Percentiles rank a stretch among this genome's conserved stretches.
Evolutionary conservation across 177 flowering plant species (phyloP).

Genomic region (Viscum album): DNA sequence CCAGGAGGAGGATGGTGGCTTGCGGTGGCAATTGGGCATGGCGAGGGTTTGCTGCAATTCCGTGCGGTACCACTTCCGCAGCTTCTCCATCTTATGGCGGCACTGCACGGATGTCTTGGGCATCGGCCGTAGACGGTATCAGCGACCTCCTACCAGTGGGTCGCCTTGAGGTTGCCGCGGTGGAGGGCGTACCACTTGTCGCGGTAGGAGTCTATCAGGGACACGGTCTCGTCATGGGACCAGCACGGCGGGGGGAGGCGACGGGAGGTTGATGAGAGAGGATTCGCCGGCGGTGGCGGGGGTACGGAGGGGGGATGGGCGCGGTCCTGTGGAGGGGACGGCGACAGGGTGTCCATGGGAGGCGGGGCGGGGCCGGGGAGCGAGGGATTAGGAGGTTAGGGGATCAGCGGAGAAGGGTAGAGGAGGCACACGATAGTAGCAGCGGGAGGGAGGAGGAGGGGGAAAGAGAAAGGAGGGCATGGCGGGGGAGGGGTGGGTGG

Average conservation of each 20-base stretch:
- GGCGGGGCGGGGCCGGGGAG: background rate
- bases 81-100: constrained; percentile 10
- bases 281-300: background rate
- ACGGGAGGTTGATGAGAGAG: background rate
- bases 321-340: background rate
- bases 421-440: background rate
- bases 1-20: background rate
- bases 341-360: background rate
- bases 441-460: background rate
- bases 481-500: background rate
- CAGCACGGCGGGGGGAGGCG: constrained; percentile 9
- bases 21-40: background rate
- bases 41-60: background rate
- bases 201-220: constrained; percentile 5
- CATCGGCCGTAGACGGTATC: constrained; percentile 2
- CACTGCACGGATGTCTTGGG: constrained; percentile 9
- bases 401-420: background rate
- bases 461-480: background rate
- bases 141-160: constrained; percentile 8
- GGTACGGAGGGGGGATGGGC: background rate
- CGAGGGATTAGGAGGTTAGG: background rate
- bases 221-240: constrained; percentile 8
- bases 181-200: constrained; percentile 11
- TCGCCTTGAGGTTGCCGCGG: constrained; percentile 9
- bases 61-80: constrained; percentile 3